phyloP scores from a whole-genome alignment of 768 basidiomycete species.

The Hygrocybe coccinea region DNA sequence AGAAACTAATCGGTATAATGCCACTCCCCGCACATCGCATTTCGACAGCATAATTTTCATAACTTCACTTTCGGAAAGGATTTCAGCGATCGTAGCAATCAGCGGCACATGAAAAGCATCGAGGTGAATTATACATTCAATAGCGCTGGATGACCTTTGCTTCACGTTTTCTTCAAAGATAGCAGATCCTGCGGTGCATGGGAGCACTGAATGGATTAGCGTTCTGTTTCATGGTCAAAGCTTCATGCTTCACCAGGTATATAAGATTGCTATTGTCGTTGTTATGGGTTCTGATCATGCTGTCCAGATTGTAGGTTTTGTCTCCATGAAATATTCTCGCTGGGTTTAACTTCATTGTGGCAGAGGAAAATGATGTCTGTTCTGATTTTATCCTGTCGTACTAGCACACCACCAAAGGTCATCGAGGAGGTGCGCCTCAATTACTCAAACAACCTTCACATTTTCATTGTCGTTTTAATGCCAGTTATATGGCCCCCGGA shows the following conservation, averaged over 20 bases:
- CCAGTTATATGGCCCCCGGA: conserved; percentile 72
- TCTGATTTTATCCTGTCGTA: conserved; percentile 74
- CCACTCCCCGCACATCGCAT: background rate
- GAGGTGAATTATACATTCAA: conserved; percentile 45
- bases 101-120: conserved; percentile 84
- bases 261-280: conserved; percentile 16
- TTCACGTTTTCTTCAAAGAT: conserved; percentile 43
- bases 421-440: conserved; percentile 57
- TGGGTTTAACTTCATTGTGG: background rate
- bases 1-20: background rate
- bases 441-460: background rate
- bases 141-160: background rate
- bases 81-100: conserved; percentile 74
- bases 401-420: conserved; percentile 65
- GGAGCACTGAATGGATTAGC: conserved; percentile 91
- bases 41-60: conserved; percentile 79
- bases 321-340: background rate
- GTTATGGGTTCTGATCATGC: background rate
- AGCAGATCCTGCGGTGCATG: conserved; percentile 81
- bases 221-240: conserved; percentile 94
- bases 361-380: conserved; percentile 97
- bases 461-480: background rate
- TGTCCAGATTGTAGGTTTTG: conserved; percentile 37
- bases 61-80: conserved; percentile 92
- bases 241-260: conserved; percentile 97